phyloP scores from a whole-genome alignment of 805 yeast genomes.

The Saccharomycopsis guyanensis region DNA sequence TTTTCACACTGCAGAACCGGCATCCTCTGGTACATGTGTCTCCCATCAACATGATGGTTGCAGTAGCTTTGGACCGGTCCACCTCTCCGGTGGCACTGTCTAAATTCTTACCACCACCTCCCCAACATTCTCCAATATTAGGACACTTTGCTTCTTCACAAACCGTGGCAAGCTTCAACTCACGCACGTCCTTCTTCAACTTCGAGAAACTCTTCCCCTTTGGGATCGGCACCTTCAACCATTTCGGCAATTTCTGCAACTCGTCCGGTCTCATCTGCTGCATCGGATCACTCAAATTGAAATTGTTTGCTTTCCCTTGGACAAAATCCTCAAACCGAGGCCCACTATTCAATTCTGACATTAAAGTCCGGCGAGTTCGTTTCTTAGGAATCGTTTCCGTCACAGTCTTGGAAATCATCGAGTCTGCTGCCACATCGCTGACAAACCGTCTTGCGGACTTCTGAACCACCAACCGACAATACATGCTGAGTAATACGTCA shows the following conservation, averaged over 20 bases:
- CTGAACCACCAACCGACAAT: neutral
- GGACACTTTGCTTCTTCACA: constrained; percentile 99
- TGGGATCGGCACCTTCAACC: constrained; percentile 97
- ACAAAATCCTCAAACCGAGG: constrained; percentile 93
- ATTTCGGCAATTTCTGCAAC: constrained; percentile 70
- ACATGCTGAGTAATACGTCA: too few relatives aligned
- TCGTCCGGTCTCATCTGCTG: constrained; percentile 64
- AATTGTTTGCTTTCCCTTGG: constrained; percentile 66
- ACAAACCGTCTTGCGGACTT: neutral
- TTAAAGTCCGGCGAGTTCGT: neutral
- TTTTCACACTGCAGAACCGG: constrained; percentile 94
- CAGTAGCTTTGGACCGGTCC: constrained; percentile 79
- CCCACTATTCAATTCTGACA: constrained; percentile 27
- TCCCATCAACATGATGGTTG: constrained; percentile 96
- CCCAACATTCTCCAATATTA: constrained; percentile 99
- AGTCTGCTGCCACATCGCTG: neutral
- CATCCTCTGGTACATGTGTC: constrained; percentile 99
- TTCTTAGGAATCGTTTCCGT: neutral
- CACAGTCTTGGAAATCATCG: neutral
- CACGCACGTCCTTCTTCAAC: constrained; percentile 79
- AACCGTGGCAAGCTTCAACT: constrained; percentile 85
- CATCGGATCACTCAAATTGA: constrained; percentile 58
- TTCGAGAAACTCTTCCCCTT: constrained; percentile 79
- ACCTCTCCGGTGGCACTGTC: constrained; percentile 18
- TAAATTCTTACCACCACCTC: constrained; percentile 59